phyloP scores from a whole-genome alignment of 2,329 filamentous ascomycete genomes.

The Colletotrichum zoysiae region DNA sequence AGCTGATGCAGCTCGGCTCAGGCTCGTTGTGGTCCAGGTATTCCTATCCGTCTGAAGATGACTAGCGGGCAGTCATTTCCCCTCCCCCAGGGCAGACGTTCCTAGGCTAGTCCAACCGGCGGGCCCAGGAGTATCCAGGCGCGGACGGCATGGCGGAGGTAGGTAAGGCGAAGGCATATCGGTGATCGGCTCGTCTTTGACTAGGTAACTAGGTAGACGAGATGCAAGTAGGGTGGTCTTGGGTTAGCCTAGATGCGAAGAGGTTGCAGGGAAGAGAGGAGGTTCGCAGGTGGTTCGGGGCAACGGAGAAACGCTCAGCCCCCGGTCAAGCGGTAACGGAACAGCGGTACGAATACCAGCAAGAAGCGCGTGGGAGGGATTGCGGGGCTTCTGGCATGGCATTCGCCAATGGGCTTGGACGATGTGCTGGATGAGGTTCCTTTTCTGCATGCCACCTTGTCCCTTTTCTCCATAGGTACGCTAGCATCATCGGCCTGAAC shows the following conservation, averaged over 20 bases:
- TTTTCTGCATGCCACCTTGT: conserved; percentile 34
- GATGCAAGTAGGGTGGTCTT: conserved; percentile 14
- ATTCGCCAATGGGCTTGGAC: conserved; percentile 26
- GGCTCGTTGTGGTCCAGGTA: conserved; percentile 14
- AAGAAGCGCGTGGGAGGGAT: conserved; percentile 26
- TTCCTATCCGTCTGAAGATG: conserved; percentile 3
- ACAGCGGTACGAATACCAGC: conserved; percentile 24
- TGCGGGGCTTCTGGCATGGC: conserved; percentile 26
- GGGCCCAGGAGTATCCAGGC: conserved; percentile 36
- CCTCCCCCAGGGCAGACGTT: conserved; percentile 21
- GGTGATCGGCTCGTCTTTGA: conserved; percentile 15
- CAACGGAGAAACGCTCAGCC: conserved; percentile 40
- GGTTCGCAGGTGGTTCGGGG: conserved; percentile 41
- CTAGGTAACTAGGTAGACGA: background rate
- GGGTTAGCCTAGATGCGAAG: conserved; percentile 26
- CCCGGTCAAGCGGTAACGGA: conserved; percentile 41
- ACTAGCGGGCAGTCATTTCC: conserved; percentile 2
- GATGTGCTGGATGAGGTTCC: conserved; percentile 21
- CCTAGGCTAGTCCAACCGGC: conserved; percentile 30
- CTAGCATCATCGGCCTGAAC: conserved; percentile 36
- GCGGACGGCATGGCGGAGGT: conserved; percentile 9
- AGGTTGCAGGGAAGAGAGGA: conserved; percentile 35
- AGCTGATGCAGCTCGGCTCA: conserved; percentile 11
- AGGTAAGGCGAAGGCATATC: conserved; percentile 14
- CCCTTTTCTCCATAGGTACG: conserved; percentile 31